Base-by-base conservation (phyloP, 2,329 filamentous ascomycete species). In the Ambrosiella cleistominuta region DNA sequence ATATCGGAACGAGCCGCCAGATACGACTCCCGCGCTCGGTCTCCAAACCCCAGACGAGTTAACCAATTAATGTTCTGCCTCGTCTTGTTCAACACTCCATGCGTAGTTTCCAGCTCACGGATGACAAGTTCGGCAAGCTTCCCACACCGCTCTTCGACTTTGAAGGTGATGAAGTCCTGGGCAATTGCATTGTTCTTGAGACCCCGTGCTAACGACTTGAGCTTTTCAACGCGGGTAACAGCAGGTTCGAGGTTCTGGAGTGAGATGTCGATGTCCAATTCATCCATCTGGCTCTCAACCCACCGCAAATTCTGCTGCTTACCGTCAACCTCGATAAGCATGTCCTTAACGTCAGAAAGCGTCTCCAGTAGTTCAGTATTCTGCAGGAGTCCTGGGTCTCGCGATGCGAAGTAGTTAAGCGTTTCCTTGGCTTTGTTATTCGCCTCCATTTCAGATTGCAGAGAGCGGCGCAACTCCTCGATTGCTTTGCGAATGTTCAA, bases 251-350 rank as follows among this genome's bases (percentile, higher is more conserved):
- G 93, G 47, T 81, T 79, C 67, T 97, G 91, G 55, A 96, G 76
- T 0, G 93, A 91, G 65, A 98, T 90, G 65, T 95, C 85, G 64
- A 97, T 97, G 66, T 98, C 93, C 5, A 98, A 79, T 66, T 95
- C 88, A 66, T 98, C 93, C 69, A 98, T 86, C 70, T 97, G 88
- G 56, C 83, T 82, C 68, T 98, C 93, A 0, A 98, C 88, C 88
- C 88, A 96, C 57, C 91, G 86, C 52, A 98, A 77, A 67, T 93
- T 96, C 67, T 97, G 88, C 69, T 96, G 90, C 66, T 95, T 95
- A 54, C 93, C 93, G 65, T 97, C 93, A 12, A 95, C 88, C 65
- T 98, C 93, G 63, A 98, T 90, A 58, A 95, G 79, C 72, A 95
- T 85, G 68, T 94, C 87, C 66, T 88, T 88, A 64, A 85, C 82